Evolutionary conservation across 192 early-diverging fungal species (phyloP), one percentile per base, ranked within the genome.

Genomic region (Piromyces finnis): DNA sequence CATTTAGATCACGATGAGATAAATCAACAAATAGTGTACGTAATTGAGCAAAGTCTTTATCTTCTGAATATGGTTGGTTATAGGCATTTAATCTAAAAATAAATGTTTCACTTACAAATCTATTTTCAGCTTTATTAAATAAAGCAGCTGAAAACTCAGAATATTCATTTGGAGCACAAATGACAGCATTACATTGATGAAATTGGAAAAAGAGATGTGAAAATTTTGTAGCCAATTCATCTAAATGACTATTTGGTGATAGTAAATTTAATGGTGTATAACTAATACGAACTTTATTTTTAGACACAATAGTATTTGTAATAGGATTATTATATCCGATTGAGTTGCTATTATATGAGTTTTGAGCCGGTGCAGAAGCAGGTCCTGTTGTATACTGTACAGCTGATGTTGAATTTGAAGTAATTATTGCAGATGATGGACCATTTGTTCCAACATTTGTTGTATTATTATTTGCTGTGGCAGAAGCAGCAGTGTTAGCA

Each of bases 11-110:
- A 29, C 87, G 85, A 28, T 84, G 80, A 1, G 86, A 82, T 26
- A 93, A 77, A 77, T 92, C 89, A 6, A 87, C 85, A 86, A 93
- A 93, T 27, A 92, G 78, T 0, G 89, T 88, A 29, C 87, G 84
- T 22, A 88, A 80, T 79, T 88, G 86, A 3, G 86, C 84, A 30
- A 85, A 87, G 29, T 37, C 36, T 12, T 78, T 80, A 37, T 78
- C 81, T 29, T 29, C 51, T 28, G 81, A 83, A 29, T 81, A 82
- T 2, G 77, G 29, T 79, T 88, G 82, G 30, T 86, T 85, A 30
- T 85, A 83, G 28, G 90, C 85, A 78, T 89, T 88, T 27, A 93
- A 80, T 12, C 83, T 68, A 28, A 93, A 86, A 3, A 86, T 36
- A 81, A 87, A 93, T 28, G 91, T 87, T 81, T 93, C 92, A n/a